Conservation (phyloP, 1,139 yeast genomes). For the Nakaseomyces uthaithaninus region DNA sequence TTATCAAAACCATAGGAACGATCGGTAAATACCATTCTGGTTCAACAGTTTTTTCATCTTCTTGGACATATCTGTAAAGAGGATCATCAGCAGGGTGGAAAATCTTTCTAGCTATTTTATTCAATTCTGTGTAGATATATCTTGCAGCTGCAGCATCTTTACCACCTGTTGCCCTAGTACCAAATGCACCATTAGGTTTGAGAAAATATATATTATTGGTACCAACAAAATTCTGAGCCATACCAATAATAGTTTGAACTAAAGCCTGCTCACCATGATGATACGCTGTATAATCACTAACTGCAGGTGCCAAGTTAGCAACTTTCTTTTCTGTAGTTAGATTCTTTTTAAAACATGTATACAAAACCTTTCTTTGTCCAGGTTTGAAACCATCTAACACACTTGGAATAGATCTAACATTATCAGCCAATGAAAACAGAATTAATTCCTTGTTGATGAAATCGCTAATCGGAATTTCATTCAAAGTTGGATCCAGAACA, state of each 20-base stretch:
- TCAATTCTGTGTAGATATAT: conserved; percentile 85
- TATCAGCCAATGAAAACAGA: conserved; percentile 93
- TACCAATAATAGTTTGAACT: conserved; percentile 80
- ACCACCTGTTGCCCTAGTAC: conserved; percentile 96
- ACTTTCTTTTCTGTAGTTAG: conserved; percentile 75
- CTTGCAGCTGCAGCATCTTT: conserved; percentile 98
- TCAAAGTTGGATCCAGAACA: conserved; percentile 72
- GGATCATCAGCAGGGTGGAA: conserved; percentile 80
- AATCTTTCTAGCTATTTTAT: conserved; percentile 63
- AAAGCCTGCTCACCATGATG: conserved; percentile 93
- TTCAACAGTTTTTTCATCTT: conserved; percentile 89
- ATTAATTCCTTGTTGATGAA: conserved; percentile 93
- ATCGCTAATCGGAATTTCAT: conserved; percentile 80
- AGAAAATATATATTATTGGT: conserved; percentile 79
- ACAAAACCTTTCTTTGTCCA: conserved; percentile 90
- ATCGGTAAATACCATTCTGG: conserved; percentile 96
- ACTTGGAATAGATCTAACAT: conserved; percentile 89
- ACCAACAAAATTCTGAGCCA: conserved; percentile 94
- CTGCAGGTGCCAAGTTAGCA: conserved; percentile 84
- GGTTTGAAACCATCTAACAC: conserved; percentile 95
- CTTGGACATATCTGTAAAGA: conserved; percentile 71
- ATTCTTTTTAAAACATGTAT: conserved; percentile 80
- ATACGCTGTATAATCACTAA: conserved; percentile 83
- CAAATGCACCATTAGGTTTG: conserved; percentile 92
- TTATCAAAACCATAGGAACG: conserved; percentile 84